These are phyloP conservation scores for Ophiostoma australiae DNA, from an alignment of 2,329 filamentous ascomycete species.

Conservation along the genomic window DNA sequence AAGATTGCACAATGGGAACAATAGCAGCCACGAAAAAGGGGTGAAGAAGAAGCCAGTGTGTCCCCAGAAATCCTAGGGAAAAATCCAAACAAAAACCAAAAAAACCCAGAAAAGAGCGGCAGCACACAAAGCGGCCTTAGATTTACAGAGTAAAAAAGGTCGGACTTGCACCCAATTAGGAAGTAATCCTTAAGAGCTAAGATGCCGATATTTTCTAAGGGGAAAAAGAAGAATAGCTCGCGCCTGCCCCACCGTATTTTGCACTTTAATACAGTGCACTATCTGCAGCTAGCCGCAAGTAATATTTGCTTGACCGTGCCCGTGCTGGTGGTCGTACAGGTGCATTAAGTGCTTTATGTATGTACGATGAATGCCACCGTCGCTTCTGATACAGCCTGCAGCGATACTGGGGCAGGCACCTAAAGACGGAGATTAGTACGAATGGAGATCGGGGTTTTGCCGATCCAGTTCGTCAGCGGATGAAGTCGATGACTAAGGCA, in stretches of 20 bases:
- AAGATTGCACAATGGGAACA: not conserved
- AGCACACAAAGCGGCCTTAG: not conserved
- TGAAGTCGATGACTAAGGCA: not conserved
- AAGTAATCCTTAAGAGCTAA: slow-evolving; percentile 2
- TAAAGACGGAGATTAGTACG: not conserved
- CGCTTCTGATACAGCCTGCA: not conserved
- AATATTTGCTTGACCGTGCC: not conserved
- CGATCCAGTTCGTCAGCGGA: not conserved
- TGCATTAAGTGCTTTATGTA: slow-evolving; percentile 11
- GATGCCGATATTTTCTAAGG: not conserved
- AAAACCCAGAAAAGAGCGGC: too few species aligned
- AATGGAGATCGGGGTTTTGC: not conserved
- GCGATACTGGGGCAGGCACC: not conserved
- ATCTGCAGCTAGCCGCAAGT: not conserved
- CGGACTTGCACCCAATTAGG: not conserved
- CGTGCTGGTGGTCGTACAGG: not conserved
- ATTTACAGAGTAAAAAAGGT: not conserved
- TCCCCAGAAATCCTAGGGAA: not conserved
- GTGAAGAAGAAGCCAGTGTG: not conserved
- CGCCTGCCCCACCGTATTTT: not conserved
- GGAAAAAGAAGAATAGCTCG: not conserved
- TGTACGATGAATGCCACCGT: not conserved
- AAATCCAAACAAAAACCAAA: not conserved
- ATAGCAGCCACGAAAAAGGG: not conserved
- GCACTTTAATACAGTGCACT: slow-evolving; percentile 14